Base-by-base conservation (phyloP, 108 stramenopile genomes). In the Conticribra guillardii region DNA sequence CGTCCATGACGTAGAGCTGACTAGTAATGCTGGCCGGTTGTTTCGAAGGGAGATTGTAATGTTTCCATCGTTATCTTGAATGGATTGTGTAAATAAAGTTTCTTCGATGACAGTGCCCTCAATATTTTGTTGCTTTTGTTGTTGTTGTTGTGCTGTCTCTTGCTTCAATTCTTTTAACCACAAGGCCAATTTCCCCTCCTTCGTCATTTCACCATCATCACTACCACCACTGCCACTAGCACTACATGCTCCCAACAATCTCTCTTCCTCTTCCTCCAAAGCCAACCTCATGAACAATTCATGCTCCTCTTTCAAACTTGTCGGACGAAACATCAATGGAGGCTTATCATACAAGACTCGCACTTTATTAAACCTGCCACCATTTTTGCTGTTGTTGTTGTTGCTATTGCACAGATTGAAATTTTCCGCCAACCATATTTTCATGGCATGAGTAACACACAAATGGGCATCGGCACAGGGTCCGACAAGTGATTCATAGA, bases 1-100 rank as follows among this genome's bases (percentile, higher is more conserved):
- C 19, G 99, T 98, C 99, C 99, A 99, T 37, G 89, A 90, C 5
- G 99, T 99, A 3, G 95, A 92, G 51, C 89, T 92, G 11, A 97
- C 87, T 9, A 99, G 61, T 22, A 99, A 60, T 3, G 88, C 89
- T n/a, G 99, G 99, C 18, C 96, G 76, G 46, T 77, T 70, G 17
- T 44, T 24, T 37, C 86, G 70, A 28, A 83, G 86, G 23, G 29
- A 47, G 58, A 74, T 64, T 0, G 17, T 45, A 4, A 65, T 64
- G 32, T 47, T 44, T 11, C 54, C 53, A 28, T 27, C 63, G 30
- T 64, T 32, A 9, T 55, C 19, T 4, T 28, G 26, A 41, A 59
- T 23, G 29, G 14, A 48, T 65, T 85, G 76, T 17, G 90, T 96
- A 32, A 92, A 82, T n/a, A 91, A 63, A 22, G 89, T 90, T 58